Percentiles rank a stretch among this genome's conserved stretches.
phyloP scores from a whole-genome alignment of 164 flowering plant species.

The Vitis amurensis region DNA sequence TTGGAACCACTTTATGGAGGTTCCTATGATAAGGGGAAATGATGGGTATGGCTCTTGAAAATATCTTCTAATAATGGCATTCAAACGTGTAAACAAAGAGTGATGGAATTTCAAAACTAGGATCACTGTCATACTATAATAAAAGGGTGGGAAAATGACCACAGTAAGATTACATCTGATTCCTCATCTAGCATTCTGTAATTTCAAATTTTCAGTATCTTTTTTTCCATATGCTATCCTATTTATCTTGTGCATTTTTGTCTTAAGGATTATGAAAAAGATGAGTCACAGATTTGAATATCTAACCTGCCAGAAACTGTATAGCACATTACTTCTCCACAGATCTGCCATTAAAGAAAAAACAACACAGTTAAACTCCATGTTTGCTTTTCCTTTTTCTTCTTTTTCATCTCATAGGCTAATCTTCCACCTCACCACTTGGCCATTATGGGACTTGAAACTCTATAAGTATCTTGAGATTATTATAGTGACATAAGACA shows the following conservation, averaged over 20 bases:
- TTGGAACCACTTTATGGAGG: slow-evolving; percentile 10
- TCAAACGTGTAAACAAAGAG: slow-evolving; percentile 7
- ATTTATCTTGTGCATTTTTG: neutral
- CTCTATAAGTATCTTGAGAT: too few species aligned
- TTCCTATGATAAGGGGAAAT: slow-evolving; percentile 3
- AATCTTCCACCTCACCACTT: neutral
- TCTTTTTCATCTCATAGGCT: neutral
- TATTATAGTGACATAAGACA: too few species aligned
- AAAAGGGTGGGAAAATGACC: neutral
- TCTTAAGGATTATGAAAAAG: neutral
- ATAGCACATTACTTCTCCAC: neutral
- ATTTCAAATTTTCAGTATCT: neutral
- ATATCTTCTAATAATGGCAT: neutral
- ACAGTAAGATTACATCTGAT: neutral
- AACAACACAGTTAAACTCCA: neutral
- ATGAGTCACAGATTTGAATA: neutral
- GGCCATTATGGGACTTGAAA: neutral
- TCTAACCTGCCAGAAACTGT: neutral
- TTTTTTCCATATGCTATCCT: slow-evolving; percentile 5
- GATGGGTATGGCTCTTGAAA: slow-evolving; percentile 5
- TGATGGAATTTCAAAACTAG: slow-evolving; percentile 6
- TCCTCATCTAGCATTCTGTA: slow-evolving; percentile 1
- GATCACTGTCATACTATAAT: slow-evolving; percentile 6
- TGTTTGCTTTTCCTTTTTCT: neutral
- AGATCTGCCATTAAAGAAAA: neutral